Conservation (phyloP, 1,139 yeast genomes). For the Taphrina wiesneri region DNA sequence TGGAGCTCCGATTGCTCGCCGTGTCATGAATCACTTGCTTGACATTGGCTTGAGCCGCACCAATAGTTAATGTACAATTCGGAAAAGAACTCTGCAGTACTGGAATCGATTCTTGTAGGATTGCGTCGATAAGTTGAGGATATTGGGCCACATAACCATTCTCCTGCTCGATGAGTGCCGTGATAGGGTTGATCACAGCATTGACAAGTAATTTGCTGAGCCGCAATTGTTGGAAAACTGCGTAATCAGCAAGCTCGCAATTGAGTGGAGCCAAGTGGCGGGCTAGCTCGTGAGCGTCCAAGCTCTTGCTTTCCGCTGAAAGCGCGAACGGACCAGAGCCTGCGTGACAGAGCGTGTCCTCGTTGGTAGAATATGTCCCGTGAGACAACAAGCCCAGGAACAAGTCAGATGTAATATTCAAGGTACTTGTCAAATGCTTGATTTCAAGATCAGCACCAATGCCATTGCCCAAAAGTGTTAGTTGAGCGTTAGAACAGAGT, state of each 20-base stretch:
- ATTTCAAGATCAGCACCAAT: slow-evolving; percentile 65
- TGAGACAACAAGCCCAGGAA: slow-evolving; percentile 78
- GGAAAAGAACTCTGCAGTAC: slow-evolving; percentile 37
- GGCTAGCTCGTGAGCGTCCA: background rate
- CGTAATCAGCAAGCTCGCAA: background rate
- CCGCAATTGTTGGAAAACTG: slow-evolving; percentile 48
- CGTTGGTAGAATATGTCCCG: slow-evolving; percentile 59
- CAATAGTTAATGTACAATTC: slow-evolving; percentile 44
- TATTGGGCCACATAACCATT: slow-evolving; percentile 55
- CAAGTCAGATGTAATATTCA: slow-evolving; percentile 54
- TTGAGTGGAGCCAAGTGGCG: background rate
- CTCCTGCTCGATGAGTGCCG: slow-evolving; percentile 65
- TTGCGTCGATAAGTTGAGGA: slow-evolving; percentile 42
- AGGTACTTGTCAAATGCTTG: slow-evolving; percentile 58
- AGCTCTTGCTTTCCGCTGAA: background rate
- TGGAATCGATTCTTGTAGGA: slow-evolving; percentile 28
- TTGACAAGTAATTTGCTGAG: slow-evolving; percentile 73
- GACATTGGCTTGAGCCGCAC: slow-evolving; percentile 54
- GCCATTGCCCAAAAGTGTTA: slow-evolving; percentile 76
- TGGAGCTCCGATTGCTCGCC: slow-evolving; percentile 71
- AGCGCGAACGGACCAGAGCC: slow-evolving; percentile 58
- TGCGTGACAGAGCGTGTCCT: slow-evolving; percentile 57
- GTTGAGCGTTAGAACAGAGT: slow-evolving; percentile 52
- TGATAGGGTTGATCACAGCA: slow-evolving; percentile 72
- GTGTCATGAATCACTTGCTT: slow-evolving; percentile 53